These are phyloP conservation scores for Musa schizocarpa DNA, from an alignment of 176 grass and related monocot genomes.

Conservation along the genomic window DNA sequence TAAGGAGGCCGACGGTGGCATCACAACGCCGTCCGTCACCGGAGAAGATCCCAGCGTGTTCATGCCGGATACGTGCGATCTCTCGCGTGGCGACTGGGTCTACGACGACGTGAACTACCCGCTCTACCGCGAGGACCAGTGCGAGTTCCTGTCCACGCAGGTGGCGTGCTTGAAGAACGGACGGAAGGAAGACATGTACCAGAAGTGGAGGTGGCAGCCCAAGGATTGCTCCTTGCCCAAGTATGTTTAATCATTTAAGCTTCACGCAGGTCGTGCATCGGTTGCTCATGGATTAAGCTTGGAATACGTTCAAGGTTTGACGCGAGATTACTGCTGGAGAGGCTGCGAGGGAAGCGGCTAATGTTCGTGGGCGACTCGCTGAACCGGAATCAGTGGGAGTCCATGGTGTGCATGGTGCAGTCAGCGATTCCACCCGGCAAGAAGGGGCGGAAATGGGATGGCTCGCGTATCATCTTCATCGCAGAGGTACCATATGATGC, in stretches of 20 bases:
- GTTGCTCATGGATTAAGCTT: not conserved
- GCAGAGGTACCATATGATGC: not conserved
- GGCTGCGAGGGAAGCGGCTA: constrained; percentile 8
- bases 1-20: not conserved
- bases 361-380: constrained; percentile 18
- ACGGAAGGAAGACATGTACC: constrained; percentile 59
- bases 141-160: constrained; percentile 64
- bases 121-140: constrained; percentile 48
- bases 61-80: constrained; percentile 27
- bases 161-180: constrained; percentile 80
- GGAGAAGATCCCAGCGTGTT: no score
- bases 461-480: constrained; percentile 3
- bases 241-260: not conserved
- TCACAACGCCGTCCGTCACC: no score
- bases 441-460: not conserved
- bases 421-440: not conserved
- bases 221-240: constrained; percentile 53
- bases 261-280: not conserved
- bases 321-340: constrained; percentile 9
- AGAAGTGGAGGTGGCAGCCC: constrained; percentile 95
- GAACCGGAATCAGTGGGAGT: constrained; percentile 20
- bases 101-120: constrained; percentile 59
- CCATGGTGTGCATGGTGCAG: constrained; percentile 17
- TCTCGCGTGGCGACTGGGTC: constrained; percentile 46
- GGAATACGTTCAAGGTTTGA: not conserved